Conservation (phyloP, 129 eudicot species). For the Chrysanthemum lavandulifolium region DNA sequence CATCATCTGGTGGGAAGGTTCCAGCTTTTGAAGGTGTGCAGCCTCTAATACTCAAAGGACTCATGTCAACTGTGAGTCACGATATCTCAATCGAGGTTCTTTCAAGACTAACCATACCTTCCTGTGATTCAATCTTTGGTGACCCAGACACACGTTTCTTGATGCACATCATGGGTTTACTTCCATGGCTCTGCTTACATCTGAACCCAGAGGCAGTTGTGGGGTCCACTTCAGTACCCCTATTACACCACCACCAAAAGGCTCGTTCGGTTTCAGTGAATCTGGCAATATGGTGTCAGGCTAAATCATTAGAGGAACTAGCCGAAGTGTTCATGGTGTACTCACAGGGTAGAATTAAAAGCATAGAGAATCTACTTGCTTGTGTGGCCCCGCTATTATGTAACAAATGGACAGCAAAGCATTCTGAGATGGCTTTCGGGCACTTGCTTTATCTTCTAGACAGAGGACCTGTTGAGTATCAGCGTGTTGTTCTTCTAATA, state of each 20-base stretch:
- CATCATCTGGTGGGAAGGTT: constrained; percentile 46
- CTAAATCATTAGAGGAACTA: constrained; percentile 68
- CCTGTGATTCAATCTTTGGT: constrained; percentile 87
- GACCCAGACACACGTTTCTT: constrained; percentile 77
- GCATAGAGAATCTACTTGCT: constrained; percentile 64
- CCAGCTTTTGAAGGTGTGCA: constrained; percentile 88
- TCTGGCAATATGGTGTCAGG: constrained; percentile 78
- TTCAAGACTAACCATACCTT: constrained; percentile 69
- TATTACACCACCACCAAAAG: constrained; percentile 60
- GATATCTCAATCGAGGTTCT: constrained; percentile 75
- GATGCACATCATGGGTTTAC: constrained; percentile 83
- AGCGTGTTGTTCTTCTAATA: constrained; percentile 77
- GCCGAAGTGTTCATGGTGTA: constrained; percentile 67
- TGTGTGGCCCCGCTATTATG: constrained; percentile 70
- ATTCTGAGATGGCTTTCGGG: constrained; percentile 71
- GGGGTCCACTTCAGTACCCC: constrained; percentile 48
- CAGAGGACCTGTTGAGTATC: constrained; percentile 80
- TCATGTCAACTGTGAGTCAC: constrained; percentile 88
- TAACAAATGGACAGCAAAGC: constrained; percentile 78
- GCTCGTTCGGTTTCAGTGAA: constrained; percentile 74
- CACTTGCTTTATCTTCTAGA: constrained; percentile 70
- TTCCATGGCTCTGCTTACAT: constrained; percentile 94
- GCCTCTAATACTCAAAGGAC: constrained; percentile 88
- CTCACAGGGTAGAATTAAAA: constrained; percentile 64
- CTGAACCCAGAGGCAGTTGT: constrained; percentile 58